Conservation (phyloP, 1,139 yeast species). For the Nadsonia starkeyi-henricii region DNA sequence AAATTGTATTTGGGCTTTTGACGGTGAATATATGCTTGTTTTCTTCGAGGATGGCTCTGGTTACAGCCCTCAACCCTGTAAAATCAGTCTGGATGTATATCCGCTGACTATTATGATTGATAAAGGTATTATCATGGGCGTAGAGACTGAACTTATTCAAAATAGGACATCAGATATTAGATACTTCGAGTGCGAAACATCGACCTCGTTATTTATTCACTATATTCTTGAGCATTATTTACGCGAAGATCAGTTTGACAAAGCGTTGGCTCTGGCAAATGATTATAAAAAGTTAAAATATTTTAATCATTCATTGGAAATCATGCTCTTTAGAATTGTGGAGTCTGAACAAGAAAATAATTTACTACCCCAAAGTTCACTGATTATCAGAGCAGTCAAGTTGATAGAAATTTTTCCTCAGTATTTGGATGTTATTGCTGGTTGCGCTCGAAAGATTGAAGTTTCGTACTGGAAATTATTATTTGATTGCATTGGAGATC, state of each 20-base stretch:
- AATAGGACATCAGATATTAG: slow-evolving; percentile 23
- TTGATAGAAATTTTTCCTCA: slow-evolving; percentile 24
- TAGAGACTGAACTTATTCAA: slow-evolving; percentile 25
- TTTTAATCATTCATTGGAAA: slow-evolving; percentile 35
- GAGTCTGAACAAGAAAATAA: slow-evolving; percentile 16
- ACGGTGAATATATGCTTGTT: slow-evolving; percentile 25
- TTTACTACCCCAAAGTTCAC: slow-evolving; percentile 10
- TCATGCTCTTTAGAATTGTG: slow-evolving; percentile 28
- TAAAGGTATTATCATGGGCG: slow-evolving; percentile 28
- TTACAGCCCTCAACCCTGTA: slow-evolving; percentile 1
- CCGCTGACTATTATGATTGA: slow-evolving; percentile 27
- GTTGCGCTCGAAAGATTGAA: slow-evolving; percentile 55
- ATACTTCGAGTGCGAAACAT: slow-evolving; percentile 22
- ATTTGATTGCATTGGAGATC: slow-evolving; percentile 30
- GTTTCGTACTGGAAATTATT: slow-evolving; percentile 44
- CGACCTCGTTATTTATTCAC: slow-evolving; percentile 26
- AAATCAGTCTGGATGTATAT: slow-evolving; percentile 24
- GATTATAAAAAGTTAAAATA: slow-evolving; percentile 31
- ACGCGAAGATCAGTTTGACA: slow-evolving; percentile 12
- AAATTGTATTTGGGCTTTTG: slow-evolving; percentile 28
- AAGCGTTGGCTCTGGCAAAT: slow-evolving; percentile 23
- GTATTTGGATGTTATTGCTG: slow-evolving; percentile 36
- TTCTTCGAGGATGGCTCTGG: slow-evolving; percentile 14
- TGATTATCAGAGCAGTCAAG: slow-evolving; percentile 14
- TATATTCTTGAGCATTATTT: slow-evolving; percentile 23